Evolutionary conservation across 148 eudicot species (phyloP).

Genomic region (Talinum fruticosum): DNA sequence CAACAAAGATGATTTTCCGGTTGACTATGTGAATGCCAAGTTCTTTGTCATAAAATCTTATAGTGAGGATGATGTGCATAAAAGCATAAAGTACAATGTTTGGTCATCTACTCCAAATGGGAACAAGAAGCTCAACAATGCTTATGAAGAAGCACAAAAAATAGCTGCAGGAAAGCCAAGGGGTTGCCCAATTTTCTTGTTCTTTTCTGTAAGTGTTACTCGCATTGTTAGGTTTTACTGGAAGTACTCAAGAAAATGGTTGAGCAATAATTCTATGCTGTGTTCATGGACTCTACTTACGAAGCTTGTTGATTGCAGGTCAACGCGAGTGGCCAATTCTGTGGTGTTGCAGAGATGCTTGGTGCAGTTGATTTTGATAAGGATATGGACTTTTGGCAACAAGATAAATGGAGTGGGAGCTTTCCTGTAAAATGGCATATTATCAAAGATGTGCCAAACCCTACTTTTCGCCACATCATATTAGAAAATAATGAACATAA

Average conservation of each 20-base stretch:
- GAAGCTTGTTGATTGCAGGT: constrained; percentile 42
- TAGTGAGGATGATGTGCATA: constrained; percentile 99
- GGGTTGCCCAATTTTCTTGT: constrained; percentile 88
- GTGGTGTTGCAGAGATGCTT: constrained; percentile 97
- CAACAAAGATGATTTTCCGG: constrained; percentile 66
- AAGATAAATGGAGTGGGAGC: constrained; percentile 99
- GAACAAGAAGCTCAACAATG: constrained; percentile 80
- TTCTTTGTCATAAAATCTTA: constrained; percentile 94
- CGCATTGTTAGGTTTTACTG: neutral
- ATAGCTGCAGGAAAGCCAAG: constrained; percentile 60
- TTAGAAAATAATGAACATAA: constrained; percentile 92
- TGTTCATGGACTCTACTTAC: neutral
- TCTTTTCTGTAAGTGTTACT: constrained; percentile 68
- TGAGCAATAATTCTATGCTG: neutral
- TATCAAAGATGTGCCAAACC: constrained; percentile 86
- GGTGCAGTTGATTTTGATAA: constrained; percentile 81
- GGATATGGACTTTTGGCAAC: constrained; percentile 99
- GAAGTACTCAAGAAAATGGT: neutral
- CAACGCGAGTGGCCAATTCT: constrained; percentile 97
- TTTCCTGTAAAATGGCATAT: constrained; percentile 98
- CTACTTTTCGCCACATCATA: constrained; percentile 78
- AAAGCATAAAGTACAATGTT: constrained; percentile 89
- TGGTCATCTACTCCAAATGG: constrained; percentile 99
- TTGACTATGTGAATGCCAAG: constrained; percentile 67
- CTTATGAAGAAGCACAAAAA: constrained; percentile 83